Percentiles rank a stretch among this genome's conserved stretches.
phyloP scores from a whole-genome alignment of 768 basidiomycete genomes.

The Mrakia blollopis region DNA sequence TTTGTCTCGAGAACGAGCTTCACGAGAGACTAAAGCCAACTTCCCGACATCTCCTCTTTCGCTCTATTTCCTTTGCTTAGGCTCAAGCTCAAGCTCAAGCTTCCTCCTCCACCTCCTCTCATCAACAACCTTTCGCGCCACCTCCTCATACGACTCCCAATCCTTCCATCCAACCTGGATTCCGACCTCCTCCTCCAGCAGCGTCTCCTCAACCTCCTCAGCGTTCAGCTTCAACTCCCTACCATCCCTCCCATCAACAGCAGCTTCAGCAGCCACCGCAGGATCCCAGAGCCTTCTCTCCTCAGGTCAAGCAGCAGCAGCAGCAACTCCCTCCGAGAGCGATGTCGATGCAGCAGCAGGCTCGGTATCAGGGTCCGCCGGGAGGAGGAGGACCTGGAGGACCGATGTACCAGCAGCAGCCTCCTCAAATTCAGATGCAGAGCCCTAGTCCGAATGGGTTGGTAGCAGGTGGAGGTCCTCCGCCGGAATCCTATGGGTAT shows the following conservation, averaged over 20 bases:
- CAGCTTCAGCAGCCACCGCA: not conserved
- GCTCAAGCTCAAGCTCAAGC: conserved; percentile 9
- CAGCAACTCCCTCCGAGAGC: not conserved
- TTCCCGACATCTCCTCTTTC: not conserved
- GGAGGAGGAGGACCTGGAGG: not conserved
- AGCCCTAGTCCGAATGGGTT: conserved; percentile 8
- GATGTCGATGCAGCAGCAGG: not conserved
- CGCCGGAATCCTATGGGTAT: conserved; percentile 3
- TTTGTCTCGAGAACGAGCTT: not conserved
- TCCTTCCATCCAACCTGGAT: not conserved
- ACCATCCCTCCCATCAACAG: not conserved
- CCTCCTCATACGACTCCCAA: not conserved
- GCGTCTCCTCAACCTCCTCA: not conserved
- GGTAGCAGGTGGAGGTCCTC: not conserved
- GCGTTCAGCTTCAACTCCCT: not conserved
- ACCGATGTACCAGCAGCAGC: not conserved
- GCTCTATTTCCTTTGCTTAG: not conserved
- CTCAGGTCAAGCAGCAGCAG: not conserved
- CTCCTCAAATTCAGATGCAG: conserved; percentile 17
- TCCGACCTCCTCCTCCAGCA: not conserved
- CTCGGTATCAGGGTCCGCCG: not conserved
- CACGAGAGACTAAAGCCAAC: not conserved
- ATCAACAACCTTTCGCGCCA: not conserved
- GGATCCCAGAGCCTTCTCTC: not conserved
- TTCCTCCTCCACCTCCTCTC: not conserved